Evolutionary conservation across 2,329 filamentous ascomycete species (phyloP), one percentile per base, ranked within the genome.

Genomic region (Colletotrichum trifolii): DNA sequence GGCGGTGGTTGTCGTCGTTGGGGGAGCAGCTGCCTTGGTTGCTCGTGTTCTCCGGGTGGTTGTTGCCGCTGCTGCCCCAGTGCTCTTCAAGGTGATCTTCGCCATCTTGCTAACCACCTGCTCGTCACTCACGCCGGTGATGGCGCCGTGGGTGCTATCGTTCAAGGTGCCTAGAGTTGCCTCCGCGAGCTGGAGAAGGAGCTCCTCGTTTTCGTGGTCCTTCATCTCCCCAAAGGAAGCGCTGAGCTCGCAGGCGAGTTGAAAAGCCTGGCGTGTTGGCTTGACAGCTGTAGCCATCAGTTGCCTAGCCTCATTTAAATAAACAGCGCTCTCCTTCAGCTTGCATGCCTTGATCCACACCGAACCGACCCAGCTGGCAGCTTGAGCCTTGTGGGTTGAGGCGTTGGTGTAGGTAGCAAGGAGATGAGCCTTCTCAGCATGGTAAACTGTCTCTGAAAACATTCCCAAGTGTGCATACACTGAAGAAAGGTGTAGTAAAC

Each of bases 401-500:
- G 91, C 89, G 52, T 85, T 82, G 8, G 91, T 86, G n/a, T 85
- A 87, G 64, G 85, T 83, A 25, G 92, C 92, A 65, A 97, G 86
- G 71, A 91, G 93, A 58, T 91, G 83, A 0, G 94, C 94, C 71
- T 96, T 91, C 70, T 97, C 91, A 2, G 91, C 90, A 70, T 97
- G 96, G 74, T 94, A 96, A 1, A 95, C 80, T 2, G 95, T 95
- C 75, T 98, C 95, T 66, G 93, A 89, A 68, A 94, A 93, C 78
- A 97, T 86, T 35, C 96, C 96, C 68, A 96, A 87, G 69, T 97
- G 91, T 1, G 91, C 88, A 70, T 94, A 97, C 1, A 97, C 82
- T 4, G 86, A 85, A 0, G 93, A 93, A 3, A 97, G 85, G 63
- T 94, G 89, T 65, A 89, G 78, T 12, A 97, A 81, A 60, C 89